Conservation (phyloP, 2,329 filamentous ascomycete genomes). For the Lithohypha guttulata region DNA sequence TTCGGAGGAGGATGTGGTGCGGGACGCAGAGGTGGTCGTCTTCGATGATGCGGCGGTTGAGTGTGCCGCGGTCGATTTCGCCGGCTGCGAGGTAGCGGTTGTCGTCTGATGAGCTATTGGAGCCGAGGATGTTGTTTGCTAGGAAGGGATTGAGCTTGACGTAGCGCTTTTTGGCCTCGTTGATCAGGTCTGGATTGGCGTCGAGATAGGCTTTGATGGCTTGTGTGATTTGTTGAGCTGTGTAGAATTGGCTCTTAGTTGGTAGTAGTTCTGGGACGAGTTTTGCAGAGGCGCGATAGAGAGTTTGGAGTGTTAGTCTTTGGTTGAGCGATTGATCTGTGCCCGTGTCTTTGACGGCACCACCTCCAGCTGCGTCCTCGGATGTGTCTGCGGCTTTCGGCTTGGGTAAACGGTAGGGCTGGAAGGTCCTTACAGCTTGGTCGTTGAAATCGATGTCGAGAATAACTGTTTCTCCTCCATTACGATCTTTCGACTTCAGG, state of each 20-base stretch:
- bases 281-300: conserved; percentile 49
- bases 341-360: conserved; percentile 23
- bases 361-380: conserved; percentile 25
- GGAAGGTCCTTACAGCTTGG: conserved; percentile 42
- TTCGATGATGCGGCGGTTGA: conserved; percentile 49
- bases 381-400: conserved; percentile 40
- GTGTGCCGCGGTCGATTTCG: conserved; percentile 47
- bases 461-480: conserved; percentile 53
- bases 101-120: conserved; percentile 41
- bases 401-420: conserved; percentile 52
- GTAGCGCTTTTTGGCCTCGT: conserved; percentile 38
- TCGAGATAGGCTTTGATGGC: conserved; percentile 48
- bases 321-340: conserved; percentile 34
- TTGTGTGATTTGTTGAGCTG: conserved; percentile 47
- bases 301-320: conserved; percentile 37
- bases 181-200: conserved; percentile 16
- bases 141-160: conserved; percentile 53
- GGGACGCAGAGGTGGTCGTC: conserved; percentile 39
- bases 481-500: conserved; percentile 55
- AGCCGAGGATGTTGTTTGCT: conserved; percentile 50
- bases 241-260: conserved; percentile 46
- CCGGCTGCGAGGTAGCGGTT: conserved; percentile 47
- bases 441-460: conserved; percentile 56
- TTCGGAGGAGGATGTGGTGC: conserved; percentile 47
- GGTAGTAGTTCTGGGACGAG: conserved; percentile 45